Percentiles rank a stretch among this genome's conserved stretches.
These are phyloP conservation scores for Boletus barrowsii DNA, from an alignment of 768 basidiomycete genomes.

Conservation along the genomic window DNA sequence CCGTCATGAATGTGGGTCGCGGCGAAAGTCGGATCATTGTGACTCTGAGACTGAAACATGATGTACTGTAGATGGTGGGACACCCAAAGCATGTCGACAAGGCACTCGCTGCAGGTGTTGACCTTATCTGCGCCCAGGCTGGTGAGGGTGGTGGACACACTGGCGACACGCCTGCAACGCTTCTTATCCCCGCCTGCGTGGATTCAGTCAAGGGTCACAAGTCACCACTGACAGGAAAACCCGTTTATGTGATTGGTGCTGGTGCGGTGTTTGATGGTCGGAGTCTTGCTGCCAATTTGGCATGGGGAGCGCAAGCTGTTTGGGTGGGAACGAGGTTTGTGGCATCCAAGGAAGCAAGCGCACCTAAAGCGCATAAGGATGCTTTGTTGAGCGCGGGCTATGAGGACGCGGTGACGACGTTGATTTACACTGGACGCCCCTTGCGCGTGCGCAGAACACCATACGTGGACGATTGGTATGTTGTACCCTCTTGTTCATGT, in stretches of 20 bases:
- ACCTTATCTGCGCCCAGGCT: constrained; percentile 92
- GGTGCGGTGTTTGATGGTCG: constrained; percentile 91
- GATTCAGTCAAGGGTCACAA: constrained; percentile 75
- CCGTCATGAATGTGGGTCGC: constrained; percentile 73
- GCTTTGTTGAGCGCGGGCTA: constrained; percentile 64
- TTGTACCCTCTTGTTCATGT: constrained; percentile 2
- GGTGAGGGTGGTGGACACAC: constrained; percentile 92
- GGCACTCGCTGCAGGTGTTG: constrained; percentile 80
- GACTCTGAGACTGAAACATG: neutral
- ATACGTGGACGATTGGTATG: constrained; percentile 81
- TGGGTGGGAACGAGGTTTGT: constrained; percentile 92
- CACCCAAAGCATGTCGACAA: constrained; percentile 86
- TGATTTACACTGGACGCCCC: constrained; percentile 89
- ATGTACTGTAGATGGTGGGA: constrained; percentile 69
- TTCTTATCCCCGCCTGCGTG: constrained; percentile 90
- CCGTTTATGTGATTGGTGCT: constrained; percentile 86
- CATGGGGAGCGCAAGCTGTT: constrained; percentile 87
- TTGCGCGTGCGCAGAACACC: constrained; percentile 81
- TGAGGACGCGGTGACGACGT: constrained; percentile 79
- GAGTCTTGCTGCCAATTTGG: constrained; percentile 80
- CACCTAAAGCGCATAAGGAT: constrained; percentile 84
- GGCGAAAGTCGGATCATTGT: neutral
- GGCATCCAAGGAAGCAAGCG: constrained; percentile 74
- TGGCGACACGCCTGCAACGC: constrained; percentile 75
- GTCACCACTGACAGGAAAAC: constrained; percentile 78